Evolutionary conservation across 140 eudicot species (phyloP).

Genomic region (Senecio squalidus): DNA sequence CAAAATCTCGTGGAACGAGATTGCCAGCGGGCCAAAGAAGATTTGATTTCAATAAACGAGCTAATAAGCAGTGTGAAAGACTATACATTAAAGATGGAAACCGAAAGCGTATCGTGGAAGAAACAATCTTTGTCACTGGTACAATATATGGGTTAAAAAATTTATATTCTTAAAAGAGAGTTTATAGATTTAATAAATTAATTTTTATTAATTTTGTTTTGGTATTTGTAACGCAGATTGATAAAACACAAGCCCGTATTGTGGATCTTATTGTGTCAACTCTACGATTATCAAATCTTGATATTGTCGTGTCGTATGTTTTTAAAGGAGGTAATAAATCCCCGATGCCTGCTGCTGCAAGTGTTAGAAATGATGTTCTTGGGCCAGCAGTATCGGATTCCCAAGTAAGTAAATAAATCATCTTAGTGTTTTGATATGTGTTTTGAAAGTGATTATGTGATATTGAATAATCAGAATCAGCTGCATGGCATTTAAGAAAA

Average conservation of each 20-base stretch:
- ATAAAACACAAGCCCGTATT: constrained; percentile 52
- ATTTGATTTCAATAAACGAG: constrained; percentile 52
- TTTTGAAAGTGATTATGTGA: too few relatives aligned
- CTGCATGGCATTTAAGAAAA: too few relatives aligned
- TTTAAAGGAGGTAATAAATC: constrained; percentile 55
- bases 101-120: constrained; percentile 73
- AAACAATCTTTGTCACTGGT: constrained; percentile 74
- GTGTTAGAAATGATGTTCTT: constrained; percentile 64
- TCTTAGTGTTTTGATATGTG: too few relatives aligned
- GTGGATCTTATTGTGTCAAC: constrained; percentile 73
- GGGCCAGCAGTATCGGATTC: constrained; percentile 73
- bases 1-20: constrained; percentile 66
- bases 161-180: neutral
- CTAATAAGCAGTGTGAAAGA: constrained; percentile 52
- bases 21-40: constrained; percentile 54
- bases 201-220: neutral
- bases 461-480: too few relatives aligned
- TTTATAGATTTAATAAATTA: neutral
- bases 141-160: neutral
- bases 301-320: constrained; percentile 53
- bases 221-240: constrained; percentile 61
- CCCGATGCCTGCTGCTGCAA: constrained; percentile 62
- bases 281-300: constrained; percentile 72
- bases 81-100: constrained; percentile 56
- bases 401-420: constrained; percentile 37